Conservation (phyloP, 2,329 filamentous ascomycete genomes). For the Nectriaceae sp. region DNA sequence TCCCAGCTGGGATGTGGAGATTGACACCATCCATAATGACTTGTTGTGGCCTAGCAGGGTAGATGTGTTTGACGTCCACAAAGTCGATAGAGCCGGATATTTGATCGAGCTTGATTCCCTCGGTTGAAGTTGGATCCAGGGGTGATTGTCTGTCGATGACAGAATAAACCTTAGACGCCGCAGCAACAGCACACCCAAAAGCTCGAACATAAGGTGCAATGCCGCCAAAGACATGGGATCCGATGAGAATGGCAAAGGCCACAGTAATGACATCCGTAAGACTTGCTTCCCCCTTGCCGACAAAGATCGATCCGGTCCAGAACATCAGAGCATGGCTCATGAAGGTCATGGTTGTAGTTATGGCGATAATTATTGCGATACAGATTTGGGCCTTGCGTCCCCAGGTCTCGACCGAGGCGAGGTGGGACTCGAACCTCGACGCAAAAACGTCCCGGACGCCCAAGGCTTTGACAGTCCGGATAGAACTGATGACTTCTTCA, state of each 20-base stretch:
- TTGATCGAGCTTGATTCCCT: not conserved
- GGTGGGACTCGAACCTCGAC: no score
- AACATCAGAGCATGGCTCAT: slow-evolving; percentile 78
- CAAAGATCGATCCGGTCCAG: slow-evolving; percentile 73
- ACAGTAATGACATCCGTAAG: slow-evolving; percentile 70
- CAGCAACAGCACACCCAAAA: slow-evolving; percentile 75
- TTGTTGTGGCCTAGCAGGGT: slow-evolving; percentile 51
- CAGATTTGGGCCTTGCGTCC: not conserved
- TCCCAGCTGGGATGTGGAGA: slow-evolving; percentile 40
- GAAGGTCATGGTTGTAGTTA: slow-evolving; percentile 31
- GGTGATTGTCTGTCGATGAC: slow-evolving; percentile 64
- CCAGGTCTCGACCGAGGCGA: no score
- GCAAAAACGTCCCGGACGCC: no score
- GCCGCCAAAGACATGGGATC: slow-evolving; percentile 78
- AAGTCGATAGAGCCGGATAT: slow-evolving; percentile 48
- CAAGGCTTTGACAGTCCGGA: slow-evolving; percentile 46
- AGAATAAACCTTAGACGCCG: slow-evolving; percentile 77
- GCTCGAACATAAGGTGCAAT: slow-evolving; percentile 76
- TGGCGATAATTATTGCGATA: not conserved
- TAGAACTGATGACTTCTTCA: slow-evolving; percentile 83
- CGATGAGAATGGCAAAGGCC: slow-evolving; percentile 72
- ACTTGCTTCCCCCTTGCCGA: slow-evolving; percentile 62
- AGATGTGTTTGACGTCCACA: slow-evolving; percentile 46
- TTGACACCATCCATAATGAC: slow-evolving; percentile 39
- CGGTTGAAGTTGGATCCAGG: slow-evolving; percentile 30